Conservation (phyloP, 257 asterid genomes). For the Striga asiatica region DNA sequence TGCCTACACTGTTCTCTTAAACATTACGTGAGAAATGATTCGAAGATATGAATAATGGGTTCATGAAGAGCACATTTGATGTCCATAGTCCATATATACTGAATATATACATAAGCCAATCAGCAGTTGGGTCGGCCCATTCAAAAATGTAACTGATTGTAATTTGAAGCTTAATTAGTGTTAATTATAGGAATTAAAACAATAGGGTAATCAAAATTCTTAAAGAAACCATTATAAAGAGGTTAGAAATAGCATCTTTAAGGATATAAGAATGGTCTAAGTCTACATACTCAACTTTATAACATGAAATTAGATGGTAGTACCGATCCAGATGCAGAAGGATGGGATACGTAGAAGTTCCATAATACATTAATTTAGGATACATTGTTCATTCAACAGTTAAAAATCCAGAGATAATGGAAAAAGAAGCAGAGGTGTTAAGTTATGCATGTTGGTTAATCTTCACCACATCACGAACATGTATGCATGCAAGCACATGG, state of each 20-base stretch:
- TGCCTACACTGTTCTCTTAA: no score
- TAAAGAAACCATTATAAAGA: not conserved
- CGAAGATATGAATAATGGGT: slow-evolving; percentile 7
- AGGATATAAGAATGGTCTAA: not conserved
- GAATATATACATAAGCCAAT: not conserved
- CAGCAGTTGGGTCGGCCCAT: not conserved
- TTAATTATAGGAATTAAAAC: not conserved
- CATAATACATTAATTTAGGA: no score
- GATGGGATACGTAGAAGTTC: not conserved
- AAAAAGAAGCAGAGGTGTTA: not conserved
- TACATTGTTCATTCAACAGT: not conserved
- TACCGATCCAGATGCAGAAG: not conserved
- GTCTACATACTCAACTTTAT: not conserved
- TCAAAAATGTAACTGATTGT: not conserved
- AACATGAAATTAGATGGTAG: slow-evolving; percentile 1
- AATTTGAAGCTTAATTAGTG: not conserved
- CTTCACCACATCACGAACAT: not conserved
- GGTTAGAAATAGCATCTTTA: slow-evolving; percentile 3
- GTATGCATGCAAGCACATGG: not conserved
- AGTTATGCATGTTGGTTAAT: not conserved
- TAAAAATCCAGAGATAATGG: not conserved
- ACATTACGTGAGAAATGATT: no score
- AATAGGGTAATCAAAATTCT: no score
- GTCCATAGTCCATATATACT: not conserved
- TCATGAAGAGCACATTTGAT: no score